Evolutionary conservation across 116 monocot species (phyloP).

Genomic region (Papilionanthe hybrid): DNA sequence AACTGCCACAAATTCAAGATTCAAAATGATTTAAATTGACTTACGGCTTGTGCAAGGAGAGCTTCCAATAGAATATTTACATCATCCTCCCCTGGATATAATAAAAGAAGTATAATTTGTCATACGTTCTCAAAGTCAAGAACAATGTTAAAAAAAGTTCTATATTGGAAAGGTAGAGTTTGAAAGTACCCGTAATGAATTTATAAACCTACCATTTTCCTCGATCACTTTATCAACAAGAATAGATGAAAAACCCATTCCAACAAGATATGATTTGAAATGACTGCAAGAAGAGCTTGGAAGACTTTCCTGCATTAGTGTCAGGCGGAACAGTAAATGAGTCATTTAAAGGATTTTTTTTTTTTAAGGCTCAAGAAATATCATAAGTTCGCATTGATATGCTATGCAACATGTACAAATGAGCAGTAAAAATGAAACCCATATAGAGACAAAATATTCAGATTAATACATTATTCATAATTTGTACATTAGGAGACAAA

Average conservation of each 20-base stretch:
- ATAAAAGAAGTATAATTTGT: conserved; percentile 5
- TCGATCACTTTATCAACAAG: conserved; percentile 60
- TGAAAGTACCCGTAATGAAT: background rate
- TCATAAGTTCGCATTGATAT: no score
- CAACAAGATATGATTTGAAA: conserved; percentile 47
- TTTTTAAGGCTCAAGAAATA: no score
- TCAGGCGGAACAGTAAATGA: background rate
- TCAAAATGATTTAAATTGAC: conserved; percentile 11
- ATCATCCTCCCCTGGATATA: conserved; percentile 45
- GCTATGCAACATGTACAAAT: no score
- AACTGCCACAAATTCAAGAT: background rate
- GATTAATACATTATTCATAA: no score
- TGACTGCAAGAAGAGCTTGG: conserved; percentile 36
- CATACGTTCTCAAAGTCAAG: background rate
- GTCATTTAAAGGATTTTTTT: background rate
- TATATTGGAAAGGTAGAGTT: background rate
- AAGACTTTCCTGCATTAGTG: conserved; percentile 28
- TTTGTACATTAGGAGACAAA: no score
- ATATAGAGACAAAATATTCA: no score
- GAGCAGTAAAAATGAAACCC: no score
- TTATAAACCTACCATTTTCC: conserved; percentile 44
- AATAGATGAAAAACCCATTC: conserved; percentile 59
- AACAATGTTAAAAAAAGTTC: conserved; percentile 1
- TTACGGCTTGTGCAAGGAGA: conserved; percentile 54
- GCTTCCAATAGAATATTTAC: conserved; percentile 43